These are phyloP conservation scores for Massarina eburnea DNA, from an alignment of 2,329 filamentous ascomycete species.

Conservation along the genomic window DNA sequence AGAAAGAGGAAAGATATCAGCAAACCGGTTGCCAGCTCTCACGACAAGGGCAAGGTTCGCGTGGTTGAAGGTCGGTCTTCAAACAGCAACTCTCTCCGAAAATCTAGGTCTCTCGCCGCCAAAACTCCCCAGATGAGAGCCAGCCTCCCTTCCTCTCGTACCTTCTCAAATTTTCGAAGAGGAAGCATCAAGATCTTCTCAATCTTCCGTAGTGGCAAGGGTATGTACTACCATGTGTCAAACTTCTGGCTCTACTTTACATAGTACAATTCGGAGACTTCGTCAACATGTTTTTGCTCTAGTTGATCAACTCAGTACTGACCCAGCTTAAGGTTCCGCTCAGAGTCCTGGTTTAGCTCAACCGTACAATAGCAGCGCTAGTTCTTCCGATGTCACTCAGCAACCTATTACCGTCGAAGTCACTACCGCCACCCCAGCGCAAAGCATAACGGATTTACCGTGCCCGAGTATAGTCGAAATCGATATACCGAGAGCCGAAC, in stretches of 20 bases:
- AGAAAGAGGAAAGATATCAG: constrained; percentile 37
- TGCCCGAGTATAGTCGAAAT: constrained; percentile 17
- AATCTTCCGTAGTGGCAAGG: constrained; percentile 37
- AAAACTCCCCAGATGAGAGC: constrained; percentile 19
- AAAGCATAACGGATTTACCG: constrained; percentile 10
- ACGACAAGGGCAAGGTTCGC: constrained; percentile 37
- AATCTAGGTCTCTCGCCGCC: constrained; percentile 8
- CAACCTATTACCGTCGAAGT: constrained; percentile 7
- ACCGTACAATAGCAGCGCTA: constrained; percentile 11
- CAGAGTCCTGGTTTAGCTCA: constrained; percentile 9
- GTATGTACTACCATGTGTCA: constrained; percentile 10
- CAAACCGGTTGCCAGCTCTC: constrained; percentile 16
- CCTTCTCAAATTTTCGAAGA: constrained; percentile 32
- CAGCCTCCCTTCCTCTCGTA: constrained; percentile 22
- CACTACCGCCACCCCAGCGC: too few relatives aligned
- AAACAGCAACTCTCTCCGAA: constrained; percentile 11
- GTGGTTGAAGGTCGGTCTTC: constrained; percentile 29
- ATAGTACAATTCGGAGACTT: too few relatives aligned
- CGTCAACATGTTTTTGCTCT: too few relatives aligned
- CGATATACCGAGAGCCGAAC: constrained; percentile 9
- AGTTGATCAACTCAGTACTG: too few relatives aligned
- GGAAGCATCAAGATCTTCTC: constrained; percentile 38
- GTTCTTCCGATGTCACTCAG: constrained; percentile 16
- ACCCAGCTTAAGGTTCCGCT: constrained; percentile 17
- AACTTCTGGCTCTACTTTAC: too few relatives aligned